Evolutionary conservation across 2,329 filamentous ascomycete species (phyloP).

Genomic region (Fusarium veterinarium): DNA sequence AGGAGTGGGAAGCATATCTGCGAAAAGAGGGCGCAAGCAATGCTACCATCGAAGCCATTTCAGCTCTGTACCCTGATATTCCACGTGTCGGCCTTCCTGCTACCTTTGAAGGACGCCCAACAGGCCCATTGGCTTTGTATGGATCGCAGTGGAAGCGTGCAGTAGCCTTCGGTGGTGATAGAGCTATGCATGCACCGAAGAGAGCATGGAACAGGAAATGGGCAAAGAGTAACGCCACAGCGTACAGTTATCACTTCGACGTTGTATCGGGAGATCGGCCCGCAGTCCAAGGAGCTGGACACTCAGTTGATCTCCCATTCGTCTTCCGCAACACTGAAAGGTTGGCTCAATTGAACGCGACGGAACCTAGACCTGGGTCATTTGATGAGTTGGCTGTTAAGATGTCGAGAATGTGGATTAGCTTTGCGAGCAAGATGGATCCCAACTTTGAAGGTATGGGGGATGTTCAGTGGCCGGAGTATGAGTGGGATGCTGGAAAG

Average conservation of each 20-base stretch:
- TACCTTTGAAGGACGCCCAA: constrained; percentile 16
- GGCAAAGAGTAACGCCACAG: neutral
- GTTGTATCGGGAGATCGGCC: constrained; percentile 24
- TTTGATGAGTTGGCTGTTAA: constrained; percentile 5
- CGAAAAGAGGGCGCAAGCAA: constrained; percentile 14
- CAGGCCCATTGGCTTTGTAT: neutral
- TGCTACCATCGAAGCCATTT: constrained; percentile 7
- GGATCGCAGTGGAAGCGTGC: constrained; percentile 33
- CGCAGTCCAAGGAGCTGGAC: constrained; percentile 17
- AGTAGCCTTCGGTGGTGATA: constrained; percentile 16
- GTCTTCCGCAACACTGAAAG: constrained; percentile 13
- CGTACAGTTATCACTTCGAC: constrained; percentile 28
- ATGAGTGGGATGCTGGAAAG: neutral
- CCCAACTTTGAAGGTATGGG: constrained; percentile 25
- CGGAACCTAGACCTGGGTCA: constrained; percentile 3
- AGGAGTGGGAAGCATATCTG: constrained; percentile 22
- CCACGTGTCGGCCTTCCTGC: constrained; percentile 8
- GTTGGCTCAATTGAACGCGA: constrained; percentile 1
- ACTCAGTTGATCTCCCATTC: constrained; percentile 22
- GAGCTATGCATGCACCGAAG: constrained; percentile 30
- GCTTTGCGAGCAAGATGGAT: constrained; percentile 9
- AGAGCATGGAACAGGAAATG: constrained; percentile 24
- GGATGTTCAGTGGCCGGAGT: constrained; percentile 7
- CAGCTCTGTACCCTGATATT: constrained; percentile 22
- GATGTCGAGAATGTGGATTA: constrained; percentile 32